Base-by-base conservation (phyloP, 208 protist genomes). In the Wallacemonas sp. region DNA sequence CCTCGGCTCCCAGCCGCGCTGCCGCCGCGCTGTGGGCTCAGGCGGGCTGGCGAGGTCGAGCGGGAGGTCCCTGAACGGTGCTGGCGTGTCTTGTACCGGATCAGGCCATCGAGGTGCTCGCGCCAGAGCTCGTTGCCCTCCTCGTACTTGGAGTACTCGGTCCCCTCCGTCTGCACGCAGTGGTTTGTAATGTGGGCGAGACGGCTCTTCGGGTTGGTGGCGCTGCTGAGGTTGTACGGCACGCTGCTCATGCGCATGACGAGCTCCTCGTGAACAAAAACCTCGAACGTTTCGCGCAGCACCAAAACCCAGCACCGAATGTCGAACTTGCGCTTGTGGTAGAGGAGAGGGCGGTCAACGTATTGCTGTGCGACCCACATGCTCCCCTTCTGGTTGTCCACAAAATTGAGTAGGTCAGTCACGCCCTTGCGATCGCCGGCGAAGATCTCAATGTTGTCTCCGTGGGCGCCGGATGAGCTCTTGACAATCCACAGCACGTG, bases 391-490 rank as follows among this genome's bases (percentile, higher is more conserved):
- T 86, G 74, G 22, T n/a, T 23, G 63, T 90, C 84, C 1, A 90
- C 61, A 39, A 83, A 90, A 11, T 72, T 61, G 11, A 92, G 64
- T 46, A 92, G 63, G 16, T 78, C 70, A 16, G 62, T 32, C 33
- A 89, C 39, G 22, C 88, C 83, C 22, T 48, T 57, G 14, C 23
- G 46, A 57, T 90, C 77, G 32, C 81, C 86, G 10, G 57, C 11
- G 59, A 94, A 94, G 32, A 94, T 91, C 49, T 86, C 73, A 49
- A 94, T 83, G 65, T 86, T 79, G 65, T 90, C 81, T 42, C 88
- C 88, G 57, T 94, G 88, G 57, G 78, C 83, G 11, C 88, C 88
- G 1, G 79, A 79, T 14, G 85, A 92, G 39, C 88, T 94, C 65
- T 94, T 94, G 8, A 70, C 81, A 41, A 94, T 91, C 86, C 88